Evolutionary conservation across 2,329 filamentous ascomycete species (phyloP).

Genomic region (Colletotrichum sublineola): DNA sequence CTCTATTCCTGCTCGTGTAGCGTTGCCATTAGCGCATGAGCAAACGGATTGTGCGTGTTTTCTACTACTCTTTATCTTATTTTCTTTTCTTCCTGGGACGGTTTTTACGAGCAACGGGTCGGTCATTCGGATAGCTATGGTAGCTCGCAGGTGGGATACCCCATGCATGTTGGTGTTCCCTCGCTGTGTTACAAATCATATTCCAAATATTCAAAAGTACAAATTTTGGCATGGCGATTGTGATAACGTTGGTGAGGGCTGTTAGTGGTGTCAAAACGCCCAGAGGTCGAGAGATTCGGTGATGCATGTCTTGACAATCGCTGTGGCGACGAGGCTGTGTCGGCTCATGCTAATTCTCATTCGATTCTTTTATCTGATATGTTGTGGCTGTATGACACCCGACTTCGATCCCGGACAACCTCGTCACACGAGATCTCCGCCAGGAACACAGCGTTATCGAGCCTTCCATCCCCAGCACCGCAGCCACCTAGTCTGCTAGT

Average conservation of each 20-base stretch:
- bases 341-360: neutral
- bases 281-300: neutral
- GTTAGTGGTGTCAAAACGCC: neutral
- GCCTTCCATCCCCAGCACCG: neutral
- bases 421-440: neutral
- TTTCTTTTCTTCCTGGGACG: slow-evolving; percentile 28
- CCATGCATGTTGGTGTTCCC: slow-evolving; percentile 36
- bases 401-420: neutral
- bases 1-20: slow-evolving; percentile 22
- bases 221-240: neutral
- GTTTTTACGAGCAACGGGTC: slow-evolving; percentile 42
- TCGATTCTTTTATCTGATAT: neutral
- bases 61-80: slow-evolving; percentile 1
- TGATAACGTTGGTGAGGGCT: neutral
- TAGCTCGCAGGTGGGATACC: slow-evolving; percentile 41
- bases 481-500: neutral
- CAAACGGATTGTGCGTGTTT: slow-evolving; percentile 22
- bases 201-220: slow-evolving; percentile 26
- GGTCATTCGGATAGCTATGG: slow-evolving; percentile 40
- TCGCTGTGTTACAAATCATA: slow-evolving; percentile 39
- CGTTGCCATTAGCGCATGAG: slow-evolving; percentile 14
- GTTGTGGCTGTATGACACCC: neutral
- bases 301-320: neutral
- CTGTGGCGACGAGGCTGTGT: neutral
- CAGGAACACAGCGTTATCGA: neutral